These are phyloP conservation scores for Colletotrichum tropicicola DNA, from an alignment of 2,329 filamentous ascomycete genomes.

Conservation along the genomic window DNA sequence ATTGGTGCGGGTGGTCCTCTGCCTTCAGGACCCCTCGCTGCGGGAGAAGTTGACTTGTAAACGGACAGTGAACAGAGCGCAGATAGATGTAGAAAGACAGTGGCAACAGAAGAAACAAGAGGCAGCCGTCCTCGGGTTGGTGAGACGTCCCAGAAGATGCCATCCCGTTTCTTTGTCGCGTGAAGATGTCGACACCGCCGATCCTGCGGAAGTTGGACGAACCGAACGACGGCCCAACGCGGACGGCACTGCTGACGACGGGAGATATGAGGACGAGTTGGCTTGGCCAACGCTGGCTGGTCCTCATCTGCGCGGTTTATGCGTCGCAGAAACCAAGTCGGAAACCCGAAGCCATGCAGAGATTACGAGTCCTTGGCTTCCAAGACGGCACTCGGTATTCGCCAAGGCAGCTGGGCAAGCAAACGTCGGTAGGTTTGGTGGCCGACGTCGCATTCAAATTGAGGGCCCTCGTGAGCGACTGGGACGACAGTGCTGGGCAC, in stretches of 20 bases:
- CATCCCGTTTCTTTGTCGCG: neutral
- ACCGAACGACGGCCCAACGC: neutral
- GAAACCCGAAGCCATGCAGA: neutral
- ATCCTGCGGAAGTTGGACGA: constrained; percentile 8
- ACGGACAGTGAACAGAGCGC: neutral
- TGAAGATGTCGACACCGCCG: neutral
- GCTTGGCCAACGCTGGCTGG: constrained; percentile 10
- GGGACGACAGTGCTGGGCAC: constrained; percentile 12
- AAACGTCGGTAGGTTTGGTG: neutral
- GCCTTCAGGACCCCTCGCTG: no score
- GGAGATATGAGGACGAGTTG: neutral
- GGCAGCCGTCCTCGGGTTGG: neutral
- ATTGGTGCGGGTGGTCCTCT: neutral
- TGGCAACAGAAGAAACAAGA: neutral
- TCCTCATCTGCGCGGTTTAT: neutral
- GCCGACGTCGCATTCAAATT: constrained; percentile 17
- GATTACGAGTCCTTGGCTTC: constrained; percentile 16
- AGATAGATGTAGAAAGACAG: neutral
- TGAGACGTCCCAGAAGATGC: neutral
- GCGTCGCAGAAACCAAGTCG: constrained; percentile 4
- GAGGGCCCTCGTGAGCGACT: neutral
- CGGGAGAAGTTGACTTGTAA: no score
- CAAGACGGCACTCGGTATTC: constrained; percentile 16
- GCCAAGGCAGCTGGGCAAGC: constrained; percentile 2
- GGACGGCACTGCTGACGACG: neutral